These are phyloP conservation scores for Calamus simplicifolius DNA, from an alignment of 176 grass and related monocot genomes.

Conservation along the genomic window DNA sequence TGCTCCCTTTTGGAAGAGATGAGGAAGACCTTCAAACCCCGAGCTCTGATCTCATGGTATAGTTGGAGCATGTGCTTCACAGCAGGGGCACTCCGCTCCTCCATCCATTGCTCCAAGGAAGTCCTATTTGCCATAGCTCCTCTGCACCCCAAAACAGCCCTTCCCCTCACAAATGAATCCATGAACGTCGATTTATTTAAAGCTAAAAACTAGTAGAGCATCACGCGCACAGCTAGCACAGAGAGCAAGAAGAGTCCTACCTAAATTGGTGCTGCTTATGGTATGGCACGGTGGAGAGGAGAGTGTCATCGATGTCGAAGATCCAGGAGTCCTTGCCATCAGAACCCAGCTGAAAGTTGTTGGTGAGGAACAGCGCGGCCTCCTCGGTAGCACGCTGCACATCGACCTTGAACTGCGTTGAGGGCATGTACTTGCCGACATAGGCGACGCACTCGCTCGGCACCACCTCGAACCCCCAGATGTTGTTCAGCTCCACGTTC, in stretches of 20 bases:
- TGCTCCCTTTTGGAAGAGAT: no score
- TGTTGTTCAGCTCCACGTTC: constrained; percentile 19
- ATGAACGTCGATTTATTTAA: no score
- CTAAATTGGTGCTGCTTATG: constrained; percentile 7
- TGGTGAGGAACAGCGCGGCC: constrained; percentile 6
- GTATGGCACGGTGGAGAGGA: constrained; percentile 25
- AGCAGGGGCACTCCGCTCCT: constrained; percentile 2
- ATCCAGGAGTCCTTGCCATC: constrained; percentile 19
- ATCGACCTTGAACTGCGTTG: constrained; percentile 14
- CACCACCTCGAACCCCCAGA: constrained; percentile 11
- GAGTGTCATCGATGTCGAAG: constrained; percentile 20
- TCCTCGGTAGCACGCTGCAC: constrained; percentile 9
- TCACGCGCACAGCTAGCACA: no score
- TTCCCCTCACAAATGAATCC: no score
- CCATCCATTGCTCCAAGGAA: constrained; percentile 6
- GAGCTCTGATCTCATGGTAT: constrained; percentile 1
- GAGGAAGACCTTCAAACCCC: constrained; percentile 13
- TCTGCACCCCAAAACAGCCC: background rate
- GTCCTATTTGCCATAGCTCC: background rate
- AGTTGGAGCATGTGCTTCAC: background rate
- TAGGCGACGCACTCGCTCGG: constrained; percentile 4
- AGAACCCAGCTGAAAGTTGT: background rate
- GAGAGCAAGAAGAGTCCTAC: background rate
- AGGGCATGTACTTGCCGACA: constrained; percentile 12
- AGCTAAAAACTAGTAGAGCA: no score